Percentiles rank a stretch among this genome's conserved stretches.
Evolutionary conservation across 2,329 filamentous ascomycete genomes (phyloP).

Genomic region (Ophiostoma ips): DNA sequence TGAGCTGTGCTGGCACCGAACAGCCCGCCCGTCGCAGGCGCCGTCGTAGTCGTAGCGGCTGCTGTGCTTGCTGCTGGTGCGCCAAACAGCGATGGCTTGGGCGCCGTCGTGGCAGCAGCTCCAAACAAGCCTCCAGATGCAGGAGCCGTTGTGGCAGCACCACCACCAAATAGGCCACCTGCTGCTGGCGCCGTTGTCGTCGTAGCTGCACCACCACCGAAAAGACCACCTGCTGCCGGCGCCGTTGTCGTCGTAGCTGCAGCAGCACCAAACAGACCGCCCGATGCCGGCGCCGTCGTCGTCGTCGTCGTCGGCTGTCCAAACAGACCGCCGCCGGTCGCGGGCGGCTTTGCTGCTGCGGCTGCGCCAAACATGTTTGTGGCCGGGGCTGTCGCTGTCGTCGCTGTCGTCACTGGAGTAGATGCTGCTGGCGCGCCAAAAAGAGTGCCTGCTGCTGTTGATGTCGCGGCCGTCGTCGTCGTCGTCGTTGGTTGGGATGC

Average conservation of each 20-base stretch:
- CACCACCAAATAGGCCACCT: slow-evolving; percentile 3
- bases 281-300: neutral
- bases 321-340: slow-evolving; percentile 7
- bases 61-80: slow-evolving; percentile 10
- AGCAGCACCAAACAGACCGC: slow-evolving; percentile 11
- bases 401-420: slow-evolving; percentile 4
- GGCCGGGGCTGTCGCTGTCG: slow-evolving; percentile 15
- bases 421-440: slow-evolving; percentile 17
- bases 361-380: slow-evolving; percentile 1
- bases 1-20: slow-evolving; percentile 12
- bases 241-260: slow-evolving; percentile 16
- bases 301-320: slow-evolving; percentile 5
- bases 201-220: slow-evolving; percentile 1
- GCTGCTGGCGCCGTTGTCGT: slow-evolving; percentile 15
- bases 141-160: neutral
- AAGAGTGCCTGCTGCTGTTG: slow-evolving; percentile 13
- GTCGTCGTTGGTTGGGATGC: neutral
- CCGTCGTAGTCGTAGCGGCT: slow-evolving; percentile 11
- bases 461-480: neutral
- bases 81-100: slow-evolving; percentile 19
- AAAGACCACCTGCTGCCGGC: slow-evolving; percentile 13
- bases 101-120: neutral
- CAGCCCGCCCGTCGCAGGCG: slow-evolving; percentile 13
- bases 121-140: slow-evolving; percentile 1
- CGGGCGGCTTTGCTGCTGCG: neutral